A percentile compares a stretch with the other conserved stretches of the same genome.
Conservation (phyloP, 306 rosid genomes). For the Pueraria montana region DNA sequence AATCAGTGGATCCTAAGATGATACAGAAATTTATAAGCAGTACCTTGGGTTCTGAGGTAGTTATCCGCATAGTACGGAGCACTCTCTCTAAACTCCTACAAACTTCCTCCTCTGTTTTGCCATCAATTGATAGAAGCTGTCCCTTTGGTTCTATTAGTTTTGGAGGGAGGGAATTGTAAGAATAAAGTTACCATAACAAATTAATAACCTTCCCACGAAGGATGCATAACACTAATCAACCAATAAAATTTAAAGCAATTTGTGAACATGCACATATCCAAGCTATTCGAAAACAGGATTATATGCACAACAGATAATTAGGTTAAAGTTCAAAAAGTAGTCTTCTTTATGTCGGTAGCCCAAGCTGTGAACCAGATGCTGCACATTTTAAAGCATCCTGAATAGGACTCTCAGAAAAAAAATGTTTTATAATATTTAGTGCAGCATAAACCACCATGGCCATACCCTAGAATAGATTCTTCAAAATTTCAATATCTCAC, state of each 20-base stretch:
- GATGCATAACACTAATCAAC: conserved; percentile 16
- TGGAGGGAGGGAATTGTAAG: conserved; percentile 28
- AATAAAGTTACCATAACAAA: conserved; percentile 30
- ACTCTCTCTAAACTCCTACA: conserved; percentile 92
- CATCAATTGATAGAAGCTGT: conserved; percentile 92
- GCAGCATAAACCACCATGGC: conserved; percentile 5
- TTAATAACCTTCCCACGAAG: conserved; percentile 38
- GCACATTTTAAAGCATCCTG: conserved; percentile 19
- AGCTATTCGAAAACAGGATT: background rate
- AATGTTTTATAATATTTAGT: conserved; percentile 3
- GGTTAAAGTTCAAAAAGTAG: conserved; percentile 25
- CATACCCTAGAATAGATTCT: conserved; percentile 14
- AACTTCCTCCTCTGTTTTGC: conserved; percentile 92
- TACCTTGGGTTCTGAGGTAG: conserved; percentile 97
- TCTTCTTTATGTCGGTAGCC: conserved; percentile 8
- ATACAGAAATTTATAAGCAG: conserved; percentile 37
- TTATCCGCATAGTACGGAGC: conserved; percentile 89
- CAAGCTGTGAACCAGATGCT: conserved; percentile 31
- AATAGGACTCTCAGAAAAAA: conserved; percentile 9
- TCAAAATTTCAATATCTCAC: conserved; percentile 10
- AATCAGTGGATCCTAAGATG: conserved; percentile 24
- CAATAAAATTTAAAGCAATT: conserved; percentile 30
- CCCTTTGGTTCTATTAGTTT: conserved; percentile 90
- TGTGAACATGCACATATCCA: background rate
- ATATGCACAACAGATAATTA: conserved; percentile 18